A percentile compares a stretch with the other conserved stretches of the same genome.
Conservation (phyloP, 2,329 filamentous ascomycete genomes). For the Ophiocordyceps camponoti-leonardi region DNA sequence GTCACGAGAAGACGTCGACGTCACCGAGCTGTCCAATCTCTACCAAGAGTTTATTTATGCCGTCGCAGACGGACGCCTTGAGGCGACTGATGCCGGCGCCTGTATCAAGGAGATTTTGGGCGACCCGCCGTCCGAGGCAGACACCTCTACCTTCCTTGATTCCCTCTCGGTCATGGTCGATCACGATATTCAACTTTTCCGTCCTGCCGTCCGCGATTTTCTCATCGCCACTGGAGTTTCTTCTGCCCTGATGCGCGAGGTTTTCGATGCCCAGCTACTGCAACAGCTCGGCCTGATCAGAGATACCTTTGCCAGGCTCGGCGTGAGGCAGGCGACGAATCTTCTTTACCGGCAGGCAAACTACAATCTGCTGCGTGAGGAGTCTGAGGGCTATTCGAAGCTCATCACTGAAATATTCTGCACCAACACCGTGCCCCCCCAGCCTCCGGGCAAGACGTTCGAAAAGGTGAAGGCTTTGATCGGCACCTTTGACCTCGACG, state of each 20-base stretch:
- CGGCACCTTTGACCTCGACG: slow-evolving; percentile 91
- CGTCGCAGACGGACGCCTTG: slow-evolving; percentile 51
- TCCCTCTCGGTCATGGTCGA: slow-evolving; percentile 66
- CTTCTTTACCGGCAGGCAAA: slow-evolving; percentile 89
- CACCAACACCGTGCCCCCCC: slow-evolving; percentile 57
- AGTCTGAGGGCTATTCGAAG: slow-evolving; percentile 94
- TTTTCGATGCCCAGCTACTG: slow-evolving; percentile 66
- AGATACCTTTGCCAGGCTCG: slow-evolving; percentile 67
- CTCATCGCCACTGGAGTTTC: slow-evolving; percentile 58
- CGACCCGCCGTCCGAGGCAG: slow-evolving; percentile 30
- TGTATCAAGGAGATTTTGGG: slow-evolving; percentile 60
- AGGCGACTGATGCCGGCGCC: slow-evolving; percentile 50
- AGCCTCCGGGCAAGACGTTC: slow-evolving; percentile 66
- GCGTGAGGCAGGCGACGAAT: slow-evolving; percentile 82
- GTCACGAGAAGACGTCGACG: slow-evolving; percentile 50
- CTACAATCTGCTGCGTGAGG: slow-evolving; percentile 88
- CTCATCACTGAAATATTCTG: slow-evolving; percentile 91
- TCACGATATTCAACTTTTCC: slow-evolving; percentile 36
- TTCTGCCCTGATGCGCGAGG: slow-evolving; percentile 54
- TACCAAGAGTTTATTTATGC: slow-evolving; percentile 77
- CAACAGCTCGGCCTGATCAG: slow-evolving; percentile 65
- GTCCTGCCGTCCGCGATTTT: slow-evolving; percentile 43
- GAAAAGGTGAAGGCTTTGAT: slow-evolving; percentile 88
- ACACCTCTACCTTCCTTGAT: slow-evolving; percentile 61
- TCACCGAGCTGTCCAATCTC: slow-evolving; percentile 49